These are phyloP conservation scores for Fraxinus cuspidata DNA, from an alignment of 257 asterid genomes.

Conservation along the genomic window DNA sequence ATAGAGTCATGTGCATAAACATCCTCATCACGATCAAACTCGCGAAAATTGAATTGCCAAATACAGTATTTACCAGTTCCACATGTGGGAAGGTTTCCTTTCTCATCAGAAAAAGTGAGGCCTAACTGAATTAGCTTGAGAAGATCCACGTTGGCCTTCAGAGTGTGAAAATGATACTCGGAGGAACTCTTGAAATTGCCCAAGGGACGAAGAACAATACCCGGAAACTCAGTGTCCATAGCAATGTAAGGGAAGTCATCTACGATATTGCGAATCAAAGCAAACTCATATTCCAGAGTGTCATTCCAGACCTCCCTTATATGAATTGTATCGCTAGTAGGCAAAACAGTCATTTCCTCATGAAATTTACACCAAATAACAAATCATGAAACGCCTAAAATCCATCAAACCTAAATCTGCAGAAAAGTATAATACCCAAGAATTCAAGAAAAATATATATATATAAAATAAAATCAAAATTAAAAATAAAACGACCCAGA, in stretches of 20 bases:
- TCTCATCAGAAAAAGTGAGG: background rate
- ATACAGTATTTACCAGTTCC: slow-evolving; percentile 1
- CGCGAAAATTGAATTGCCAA: background rate
- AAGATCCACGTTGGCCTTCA: slow-evolving; percentile 1
- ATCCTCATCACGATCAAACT: background rate
- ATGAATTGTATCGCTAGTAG: slow-evolving; percentile 12
- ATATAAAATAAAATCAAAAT: background rate
- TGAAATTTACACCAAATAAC: background rate
- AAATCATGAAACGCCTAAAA: background rate
- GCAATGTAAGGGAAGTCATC: background rate
- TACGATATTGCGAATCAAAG: slow-evolving; percentile 16
- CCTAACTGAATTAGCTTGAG: background rate
- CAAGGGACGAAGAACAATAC: slow-evolving; percentile 1
- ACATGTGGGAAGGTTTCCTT: background rate
- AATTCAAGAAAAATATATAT: background rate
- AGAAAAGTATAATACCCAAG: background rate
- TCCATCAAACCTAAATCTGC: slow-evolving; percentile 14
- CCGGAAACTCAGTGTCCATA: background rate
- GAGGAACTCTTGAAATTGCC: background rate
- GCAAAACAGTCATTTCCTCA: slow-evolving; percentile 19
- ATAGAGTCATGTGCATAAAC: background rate
- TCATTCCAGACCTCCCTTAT: slow-evolving; percentile 31
- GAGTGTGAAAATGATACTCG: background rate
- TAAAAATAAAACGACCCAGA: background rate
- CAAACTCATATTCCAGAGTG: slow-evolving; percentile 29